Evolutionary conservation across 2,329 filamentous ascomycete species (phyloP), one percentile per base, ranked within the genome.

Genomic region (Fusarium nodosum): DNA sequence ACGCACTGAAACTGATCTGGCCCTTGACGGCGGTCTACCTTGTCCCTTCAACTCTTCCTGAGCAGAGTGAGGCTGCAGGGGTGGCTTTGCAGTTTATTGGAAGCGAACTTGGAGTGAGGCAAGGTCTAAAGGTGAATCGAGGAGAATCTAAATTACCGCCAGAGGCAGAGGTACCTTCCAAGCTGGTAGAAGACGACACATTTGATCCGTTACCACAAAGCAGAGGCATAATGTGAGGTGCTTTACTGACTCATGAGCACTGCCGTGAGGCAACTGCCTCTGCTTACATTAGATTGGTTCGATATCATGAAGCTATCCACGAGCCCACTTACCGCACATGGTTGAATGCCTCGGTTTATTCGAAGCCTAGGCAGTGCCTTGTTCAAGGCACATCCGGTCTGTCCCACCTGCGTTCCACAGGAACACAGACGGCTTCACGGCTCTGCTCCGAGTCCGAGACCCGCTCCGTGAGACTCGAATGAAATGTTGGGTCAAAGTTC

Each of bases 1-100:
- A 80, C 30, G 79, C 78, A 2, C 57, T 82, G 39, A 78, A 76
- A 71, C 60, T 81, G 30, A 72, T 82, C 18, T 82, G 79, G 77
- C 80, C 80, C 11, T 73, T 82, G 22, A 77, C 76, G 9, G 59
- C 75, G 2, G 68, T 82, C 22, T 78, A 75, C 34, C 56, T 77
- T 15, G 64, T 77, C 9, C 61, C 74, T 5, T 68, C 77, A 6
- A 75, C 75, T n/a, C 71, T 74, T 31, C 57, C 69, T 2, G 73
- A 75, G 31, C 75, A 81, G 44, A 73, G 72, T 26, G 56, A 59
- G 3, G 59, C 66, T 15, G 80, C 80, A 12, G 64, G 69, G 28
- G 44, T 44, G 30, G 71, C 74, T 7, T 64, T 82, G 16, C 45
- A 61, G 5, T 76, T 77, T 24, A 80, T 82, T 34, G 80, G 79